Conservation (phyloP, 768 basidiomycete genomes). For the Naematelia aurantialba region DNA sequence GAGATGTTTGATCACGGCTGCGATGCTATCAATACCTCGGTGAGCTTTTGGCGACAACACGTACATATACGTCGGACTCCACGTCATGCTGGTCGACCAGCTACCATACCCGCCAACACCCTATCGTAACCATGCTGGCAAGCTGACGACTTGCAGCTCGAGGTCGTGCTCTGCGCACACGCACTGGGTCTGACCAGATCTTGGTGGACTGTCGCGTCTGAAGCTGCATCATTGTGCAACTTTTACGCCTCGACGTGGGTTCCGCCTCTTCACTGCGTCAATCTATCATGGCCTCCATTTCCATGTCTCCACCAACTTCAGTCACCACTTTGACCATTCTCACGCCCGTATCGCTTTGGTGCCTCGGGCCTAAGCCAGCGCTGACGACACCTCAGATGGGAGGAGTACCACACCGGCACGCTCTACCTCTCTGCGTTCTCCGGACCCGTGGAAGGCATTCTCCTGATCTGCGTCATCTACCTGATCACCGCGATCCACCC, state of each 20-base stretch:
- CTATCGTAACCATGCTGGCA: constrained; percentile 7
- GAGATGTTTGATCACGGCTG: constrained; percentile 96
- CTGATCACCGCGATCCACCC: constrained; percentile 67
- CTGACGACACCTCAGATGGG: constrained; percentile 55
- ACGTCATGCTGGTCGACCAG: too few species aligned
- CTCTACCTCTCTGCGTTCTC: constrained; percentile 89
- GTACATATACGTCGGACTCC: not conserved
- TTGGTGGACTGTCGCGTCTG: constrained; percentile 94
- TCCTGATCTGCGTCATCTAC: constrained; percentile 76
- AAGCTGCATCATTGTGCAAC: constrained; percentile 69
- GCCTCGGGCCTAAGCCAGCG: not conserved
- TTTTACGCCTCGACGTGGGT: constrained; percentile 69
- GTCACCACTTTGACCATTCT: not conserved
- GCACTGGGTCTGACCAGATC: constrained; percentile 88
- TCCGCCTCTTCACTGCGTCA: not conserved
- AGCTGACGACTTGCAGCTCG: constrained; percentile 59
- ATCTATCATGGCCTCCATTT: constrained; percentile 1
- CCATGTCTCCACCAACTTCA: not conserved
- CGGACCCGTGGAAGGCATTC: constrained; percentile 92
- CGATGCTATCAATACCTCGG: constrained; percentile 92
- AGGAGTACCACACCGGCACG: constrained; percentile 59
- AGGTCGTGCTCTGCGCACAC: constrained; percentile 72
- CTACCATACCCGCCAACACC: not conserved
- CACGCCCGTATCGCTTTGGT: not conserved
- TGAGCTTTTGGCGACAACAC: constrained; percentile 53